phyloP scores from a whole-genome alignment of 768 basidiomycete genomes.

The Trametes coccinea region DNA sequence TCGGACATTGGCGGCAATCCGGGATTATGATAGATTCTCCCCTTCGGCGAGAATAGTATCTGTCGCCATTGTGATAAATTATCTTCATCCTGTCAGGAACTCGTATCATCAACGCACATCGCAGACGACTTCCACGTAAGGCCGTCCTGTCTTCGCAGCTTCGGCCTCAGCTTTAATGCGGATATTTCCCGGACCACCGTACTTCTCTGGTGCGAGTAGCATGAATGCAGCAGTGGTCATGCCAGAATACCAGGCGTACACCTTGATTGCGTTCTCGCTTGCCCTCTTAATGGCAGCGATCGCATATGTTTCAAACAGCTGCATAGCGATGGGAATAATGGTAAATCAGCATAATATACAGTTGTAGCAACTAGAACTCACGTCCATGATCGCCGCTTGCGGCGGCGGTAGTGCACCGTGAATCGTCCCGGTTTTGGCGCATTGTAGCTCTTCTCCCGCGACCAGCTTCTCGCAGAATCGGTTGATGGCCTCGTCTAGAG shows the following conservation, averaged over 20 bases:
- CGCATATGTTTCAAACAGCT: conserved; percentile 5
- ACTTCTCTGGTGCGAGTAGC: conserved; percentile 15
- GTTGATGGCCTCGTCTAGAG: neutral
- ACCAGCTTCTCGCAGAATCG: neutral
- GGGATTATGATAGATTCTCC: conserved; percentile 16
- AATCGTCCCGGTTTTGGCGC: neutral
- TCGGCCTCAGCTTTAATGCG: conserved; percentile 10
- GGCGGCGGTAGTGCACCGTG: neutral
- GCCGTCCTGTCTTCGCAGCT: neutral
- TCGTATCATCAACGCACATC: conserved; percentile 4
- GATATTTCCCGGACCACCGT: conserved; percentile 18
- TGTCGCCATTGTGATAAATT: neutral
- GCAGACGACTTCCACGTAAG: neutral
- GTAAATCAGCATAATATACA: too few relatives aligned
- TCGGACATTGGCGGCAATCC: conserved; percentile 28
- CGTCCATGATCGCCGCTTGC: neutral
- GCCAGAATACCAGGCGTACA: conserved; percentile 18
- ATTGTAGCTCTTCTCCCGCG: neutral
- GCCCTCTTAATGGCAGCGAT: neutral
- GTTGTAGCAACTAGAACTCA: neutral
- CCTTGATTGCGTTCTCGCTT: conserved; percentile 19
- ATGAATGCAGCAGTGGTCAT: conserved; percentile 8
- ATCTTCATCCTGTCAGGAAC: neutral
- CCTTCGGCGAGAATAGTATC: conserved; percentile 3
- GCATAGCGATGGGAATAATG: too few relatives aligned